Conservation (phyloP, 495 filamentous ascomycete species). For the Mycothermus thermophilus region DNA sequence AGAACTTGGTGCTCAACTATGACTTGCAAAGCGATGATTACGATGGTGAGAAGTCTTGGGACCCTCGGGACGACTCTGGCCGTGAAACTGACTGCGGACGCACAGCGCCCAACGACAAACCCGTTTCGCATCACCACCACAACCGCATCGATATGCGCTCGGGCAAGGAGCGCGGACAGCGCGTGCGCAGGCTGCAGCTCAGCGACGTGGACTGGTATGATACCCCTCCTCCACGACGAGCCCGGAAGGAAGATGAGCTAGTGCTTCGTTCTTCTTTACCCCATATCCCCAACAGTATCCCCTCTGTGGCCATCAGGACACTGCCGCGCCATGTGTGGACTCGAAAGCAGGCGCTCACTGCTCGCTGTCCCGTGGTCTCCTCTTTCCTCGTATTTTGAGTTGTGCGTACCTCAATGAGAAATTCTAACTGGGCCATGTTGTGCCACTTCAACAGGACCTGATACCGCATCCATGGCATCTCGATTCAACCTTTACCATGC, state of each 20-base stretch:
- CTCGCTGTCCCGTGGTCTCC: too few relatives aligned
- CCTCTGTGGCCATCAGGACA: too few relatives aligned
- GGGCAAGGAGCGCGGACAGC: slow-evolving; percentile 62
- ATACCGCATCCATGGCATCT: too few relatives aligned
- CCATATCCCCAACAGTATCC: too few relatives aligned
- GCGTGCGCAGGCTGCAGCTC: slow-evolving; percentile 80
- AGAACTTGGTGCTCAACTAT: slow-evolving; percentile 91
- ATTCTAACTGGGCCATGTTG: too few relatives aligned
- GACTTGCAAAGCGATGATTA: slow-evolving; percentile 69
- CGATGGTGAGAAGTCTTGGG: slow-evolving; percentile 47
- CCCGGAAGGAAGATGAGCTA: not conserved
- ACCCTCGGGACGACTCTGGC: slow-evolving; percentile 20
- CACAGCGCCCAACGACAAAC: slow-evolving; percentile 37
- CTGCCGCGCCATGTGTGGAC: too few relatives aligned
- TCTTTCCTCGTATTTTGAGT: too few relatives aligned
- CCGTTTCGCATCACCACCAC: slow-evolving; percentile 29
- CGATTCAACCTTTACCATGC: too few relatives aligned
- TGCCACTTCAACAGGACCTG: too few relatives aligned
- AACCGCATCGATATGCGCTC: slow-evolving; percentile 50
- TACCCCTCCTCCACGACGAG: slow-evolving; percentile 4
- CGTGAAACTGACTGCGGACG: too few relatives aligned
- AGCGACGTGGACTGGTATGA: slow-evolving; percentile 95
- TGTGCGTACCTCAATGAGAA: too few relatives aligned
- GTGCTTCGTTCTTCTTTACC: not conserved
- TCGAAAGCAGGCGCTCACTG: too few relatives aligned